These are phyloP conservation scores for Orbilia brochopaga DNA, from an alignment of 2,329 filamentous ascomycete species.

Conservation along the genomic window DNA sequence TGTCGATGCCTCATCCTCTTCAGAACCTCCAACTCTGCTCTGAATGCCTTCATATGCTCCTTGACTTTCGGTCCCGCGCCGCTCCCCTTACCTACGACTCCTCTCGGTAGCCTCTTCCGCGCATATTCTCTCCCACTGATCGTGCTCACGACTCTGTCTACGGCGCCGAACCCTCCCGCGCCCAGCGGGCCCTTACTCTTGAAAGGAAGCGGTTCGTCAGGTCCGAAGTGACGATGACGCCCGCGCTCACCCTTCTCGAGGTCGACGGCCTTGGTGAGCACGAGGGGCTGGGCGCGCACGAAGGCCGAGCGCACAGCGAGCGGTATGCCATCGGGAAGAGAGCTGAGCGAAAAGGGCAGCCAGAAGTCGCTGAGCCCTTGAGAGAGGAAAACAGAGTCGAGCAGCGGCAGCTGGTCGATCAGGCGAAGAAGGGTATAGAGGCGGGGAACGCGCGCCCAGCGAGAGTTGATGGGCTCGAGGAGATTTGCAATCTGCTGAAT, in stretches of 20 bases:
- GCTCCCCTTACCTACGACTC: constrained; percentile 13
- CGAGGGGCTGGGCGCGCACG: constrained; percentile 47
- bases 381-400: constrained; percentile 51
- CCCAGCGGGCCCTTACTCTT: constrained; percentile 51
- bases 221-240: constrained; percentile 42
- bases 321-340: constrained; percentile 36
- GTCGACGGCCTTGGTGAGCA: constrained; percentile 47
- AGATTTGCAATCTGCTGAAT: constrained; percentile 19
- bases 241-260: constrained; percentile 49
- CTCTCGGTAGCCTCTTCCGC: constrained; percentile 55
- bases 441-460: constrained; percentile 38
- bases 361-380: constrained; percentile 50
- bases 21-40: constrained; percentile 55
- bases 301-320: constrained; percentile 32
- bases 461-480: constrained; percentile 28
- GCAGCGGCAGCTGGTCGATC: constrained; percentile 38
- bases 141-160: constrained; percentile 52
- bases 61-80: constrained; percentile 50
- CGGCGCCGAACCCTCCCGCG: constrained; percentile 52
- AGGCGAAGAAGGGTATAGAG: constrained; percentile 52
- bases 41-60: constrained; percentile 53
- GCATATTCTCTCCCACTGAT: constrained; percentile 55
- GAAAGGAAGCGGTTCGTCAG: constrained; percentile 50
- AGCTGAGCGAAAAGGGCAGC: constrained; percentile 52
- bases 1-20: constrained; percentile 56